phyloP scores from a whole-genome alignment of 208 protist genomes.

The Wallacemonas sp. region DNA sequence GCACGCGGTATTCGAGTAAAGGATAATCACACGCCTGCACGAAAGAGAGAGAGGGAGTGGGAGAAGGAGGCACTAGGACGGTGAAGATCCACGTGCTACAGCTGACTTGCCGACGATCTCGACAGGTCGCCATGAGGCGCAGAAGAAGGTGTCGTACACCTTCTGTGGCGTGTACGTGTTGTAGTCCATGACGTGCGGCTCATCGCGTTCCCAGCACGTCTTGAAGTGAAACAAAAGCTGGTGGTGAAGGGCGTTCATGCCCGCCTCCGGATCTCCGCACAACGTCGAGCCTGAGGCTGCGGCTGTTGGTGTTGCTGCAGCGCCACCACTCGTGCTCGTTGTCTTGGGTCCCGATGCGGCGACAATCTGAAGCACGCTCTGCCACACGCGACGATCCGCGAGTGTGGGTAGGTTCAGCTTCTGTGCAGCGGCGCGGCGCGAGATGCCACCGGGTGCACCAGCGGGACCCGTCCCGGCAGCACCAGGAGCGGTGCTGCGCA shows the following conservation, averaged over 20 bases:
- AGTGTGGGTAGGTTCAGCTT: background rate
- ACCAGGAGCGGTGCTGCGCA: background rate
- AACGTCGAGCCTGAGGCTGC: background rate
- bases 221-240: conserved; percentile 81
- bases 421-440: conserved; percentile 9
- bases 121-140: conserved; percentile 26
- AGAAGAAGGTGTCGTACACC: conserved; percentile 76
- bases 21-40: background rate
- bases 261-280: conserved; percentile 52
- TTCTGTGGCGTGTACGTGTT: conserved; percentile 63
- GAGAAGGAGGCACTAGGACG: background rate
- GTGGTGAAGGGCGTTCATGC: conserved; percentile 77
- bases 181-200: conserved; percentile 87
- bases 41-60: background rate
- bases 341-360: no score
- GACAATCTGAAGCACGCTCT: background rate
- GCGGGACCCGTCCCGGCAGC: background rate
- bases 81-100: background rate
- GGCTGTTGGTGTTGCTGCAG: background rate
- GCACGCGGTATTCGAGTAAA: conserved; percentile 6
- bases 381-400: conserved; percentile 12
- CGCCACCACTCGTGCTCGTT: no score
- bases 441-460: background rate
- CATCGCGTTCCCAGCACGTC: conserved; percentile 73
- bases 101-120: no score